phyloP scores from a whole-genome alignment of 257 asterid genomes.

The Plantago ovata region DNA sequence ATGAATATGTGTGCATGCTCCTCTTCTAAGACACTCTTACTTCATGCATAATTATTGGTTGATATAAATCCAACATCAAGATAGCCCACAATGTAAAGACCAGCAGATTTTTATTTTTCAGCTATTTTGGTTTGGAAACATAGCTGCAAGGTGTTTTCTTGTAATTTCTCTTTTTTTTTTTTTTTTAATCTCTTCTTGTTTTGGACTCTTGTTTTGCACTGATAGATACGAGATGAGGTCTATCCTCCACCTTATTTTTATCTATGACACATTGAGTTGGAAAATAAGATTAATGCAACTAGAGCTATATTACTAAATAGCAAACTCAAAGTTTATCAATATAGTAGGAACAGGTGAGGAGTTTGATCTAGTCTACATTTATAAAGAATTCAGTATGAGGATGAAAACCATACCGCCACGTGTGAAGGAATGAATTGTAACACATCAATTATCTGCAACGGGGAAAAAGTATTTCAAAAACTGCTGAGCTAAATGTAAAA shows the following conservation, averaged over 20 bases:
- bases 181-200: neutral
- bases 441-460: conserved; percentile 90
- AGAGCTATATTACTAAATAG: neutral
- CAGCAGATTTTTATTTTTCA: no score
- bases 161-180: neutral
- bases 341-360: neutral
- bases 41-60: neutral
- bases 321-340: neutral
- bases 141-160: neutral
- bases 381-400: conserved; percentile 6
- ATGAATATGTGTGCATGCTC: no score
- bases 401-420: conserved; percentile 63
- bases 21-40: conserved; percentile 3
- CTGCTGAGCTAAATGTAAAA: no score
- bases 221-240: neutral
- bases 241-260: neutral
- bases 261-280: conserved; percentile 8
- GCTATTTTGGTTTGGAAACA: neutral
- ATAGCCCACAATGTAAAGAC: neutral
- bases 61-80: neutral
- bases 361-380: conserved; percentile 10
- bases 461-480: neutral
- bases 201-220: neutral
- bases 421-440: conserved; percentile 91
- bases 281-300: conserved; percentile 11